phyloP scores from a whole-genome alignment of 129 eudicot genomes.

The Centella asiatica region DNA sequence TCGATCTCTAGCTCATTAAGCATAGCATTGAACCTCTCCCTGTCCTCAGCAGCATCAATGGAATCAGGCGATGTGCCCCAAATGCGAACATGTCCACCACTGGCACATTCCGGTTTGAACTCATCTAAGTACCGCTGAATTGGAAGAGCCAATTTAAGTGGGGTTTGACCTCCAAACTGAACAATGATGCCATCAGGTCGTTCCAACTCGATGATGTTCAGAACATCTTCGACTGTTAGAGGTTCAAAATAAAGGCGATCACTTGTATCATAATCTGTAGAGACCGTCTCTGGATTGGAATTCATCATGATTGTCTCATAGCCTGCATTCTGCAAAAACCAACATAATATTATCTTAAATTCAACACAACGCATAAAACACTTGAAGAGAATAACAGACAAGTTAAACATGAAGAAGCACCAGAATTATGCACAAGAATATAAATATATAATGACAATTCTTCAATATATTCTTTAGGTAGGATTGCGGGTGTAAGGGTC shows the following conservation, averaged over 20 bases:
- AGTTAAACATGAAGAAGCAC: neutral
- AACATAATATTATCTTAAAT: neutral
- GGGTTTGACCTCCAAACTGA: slow-evolving; percentile 98
- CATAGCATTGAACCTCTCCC: slow-evolving; percentile 87
- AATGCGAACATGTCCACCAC: slow-evolving; percentile 71
- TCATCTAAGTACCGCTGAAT: slow-evolving; percentile 79
- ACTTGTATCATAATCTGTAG: slow-evolving; percentile 94
- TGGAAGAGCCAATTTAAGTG: slow-evolving; percentile 72
- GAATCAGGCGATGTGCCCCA: slow-evolving; percentile 99
- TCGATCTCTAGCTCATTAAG: slow-evolving; percentile 65
- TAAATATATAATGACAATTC: neutral
- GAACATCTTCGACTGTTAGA: slow-evolving; percentile 82
- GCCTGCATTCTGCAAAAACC: slow-evolving; percentile 61
- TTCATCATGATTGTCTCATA: slow-evolving; percentile 98
- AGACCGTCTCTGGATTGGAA: slow-evolving; percentile 92
- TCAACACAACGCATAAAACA: neutral
- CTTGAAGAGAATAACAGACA: neutral
- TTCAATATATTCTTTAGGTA: neutral
- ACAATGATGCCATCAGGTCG: slow-evolving; percentile 94
- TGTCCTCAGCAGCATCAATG: slow-evolving; percentile 93
- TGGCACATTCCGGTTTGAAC: slow-evolving; percentile 40
- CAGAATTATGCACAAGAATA: neutral
- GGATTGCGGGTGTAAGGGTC: neutral
- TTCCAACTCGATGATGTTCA: slow-evolving; percentile 81
- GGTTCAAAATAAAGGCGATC: slow-evolving; percentile 95